Base-by-base conservation (phyloP, 2,329 filamentous ascomycete genomes). In the Ophiocordyceps camponoti-leonardi region DNA sequence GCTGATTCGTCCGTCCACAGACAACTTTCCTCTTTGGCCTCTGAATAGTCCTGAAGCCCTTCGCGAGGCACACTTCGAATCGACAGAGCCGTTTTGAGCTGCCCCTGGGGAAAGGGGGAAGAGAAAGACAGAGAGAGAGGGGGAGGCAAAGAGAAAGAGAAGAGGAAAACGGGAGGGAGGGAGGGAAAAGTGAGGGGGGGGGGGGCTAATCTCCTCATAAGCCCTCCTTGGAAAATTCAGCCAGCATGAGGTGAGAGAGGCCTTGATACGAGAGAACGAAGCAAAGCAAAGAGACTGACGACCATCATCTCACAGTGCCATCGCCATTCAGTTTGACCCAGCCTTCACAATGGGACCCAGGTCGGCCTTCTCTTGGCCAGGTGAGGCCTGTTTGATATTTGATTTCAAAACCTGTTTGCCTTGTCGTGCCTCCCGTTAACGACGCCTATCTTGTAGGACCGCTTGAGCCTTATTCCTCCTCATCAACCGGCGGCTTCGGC, bases 291-390 rank as follows among this genome's bases (percentile, higher is more conserved):
- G 33, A 37, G 13, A 37, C 33, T 37, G 33, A 37, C 33, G 16
- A 5, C 33, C 6, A 42, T 26, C 18, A 12, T 4, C 14, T 43
- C 48, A 37, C 49, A 69, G 67, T 55, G 65, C 71, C 56, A 66
- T 72, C 51, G 69, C 71, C 51, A 60, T 70, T 45, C 65, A 71
- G 47, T 74, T 69, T 57, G 71, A 75, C 52, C 62, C 68, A 23
- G 60, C 64, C 51, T 71, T 73, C 55, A 62, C 61, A 50, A 72
- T 75, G 68, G 70, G 68, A 44, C 63, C 64, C 45, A 64, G 71
- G 55, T 67, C 69, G 40, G 61, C 67, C 26, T 73, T 68, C 51
- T 62, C 65, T 41, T 75, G 72, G 72, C 68, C 66, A 52, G 66
- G 67, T 69, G 63, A 20, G 45, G 11, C 33, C 4, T 14, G 18